Percentiles rank a stretch among this genome's conserved stretches.
These are phyloP conservation scores for Forsythia suspensa DNA, from an alignment of 257 asterid genomes.

Conservation along the genomic window DNA sequence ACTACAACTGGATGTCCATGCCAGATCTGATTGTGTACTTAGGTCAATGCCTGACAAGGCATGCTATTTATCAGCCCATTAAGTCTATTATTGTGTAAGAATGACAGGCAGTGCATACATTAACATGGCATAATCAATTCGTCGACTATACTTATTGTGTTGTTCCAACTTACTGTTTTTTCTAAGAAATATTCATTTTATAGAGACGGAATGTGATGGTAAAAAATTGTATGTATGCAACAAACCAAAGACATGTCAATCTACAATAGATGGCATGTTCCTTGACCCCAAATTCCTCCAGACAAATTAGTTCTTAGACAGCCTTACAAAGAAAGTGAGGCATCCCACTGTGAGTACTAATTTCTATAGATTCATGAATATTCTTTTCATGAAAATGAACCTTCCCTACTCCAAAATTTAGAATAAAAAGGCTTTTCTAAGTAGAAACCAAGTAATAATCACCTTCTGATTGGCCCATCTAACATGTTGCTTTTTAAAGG, in stretches of 20 bases:
- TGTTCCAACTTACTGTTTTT: neutral
- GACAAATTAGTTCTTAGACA: conserved; percentile 11
- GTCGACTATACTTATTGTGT: neutral
- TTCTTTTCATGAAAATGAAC: neutral
- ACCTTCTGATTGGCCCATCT: neutral
- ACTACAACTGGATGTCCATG: conserved; percentile 8
- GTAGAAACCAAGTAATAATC: neutral
- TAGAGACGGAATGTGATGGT: neutral
- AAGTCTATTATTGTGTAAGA: neutral
- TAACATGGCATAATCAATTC: conserved; percentile 3
- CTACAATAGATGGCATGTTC: neutral
- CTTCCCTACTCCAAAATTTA: neutral
- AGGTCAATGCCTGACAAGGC: conserved; percentile 8
- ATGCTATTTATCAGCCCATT: neutral
- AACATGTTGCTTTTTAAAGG: neutral
- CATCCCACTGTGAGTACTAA: neutral
- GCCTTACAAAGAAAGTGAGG: neutral
- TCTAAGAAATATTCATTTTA: neutral
- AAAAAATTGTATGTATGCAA: conserved; percentile 10
- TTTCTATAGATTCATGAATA: neutral
- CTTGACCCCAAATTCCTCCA: neutral
- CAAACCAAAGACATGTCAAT: conserved; percentile 1
- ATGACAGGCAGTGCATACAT: conserved; percentile 4
- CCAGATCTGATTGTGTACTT: neutral
- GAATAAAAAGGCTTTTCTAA: neutral